Evolutionary conservation across 306 rosid genomes (phyloP), one percentile per base, ranked within the genome.

Genomic region (Amphicarpaea edgeworthii): DNA sequence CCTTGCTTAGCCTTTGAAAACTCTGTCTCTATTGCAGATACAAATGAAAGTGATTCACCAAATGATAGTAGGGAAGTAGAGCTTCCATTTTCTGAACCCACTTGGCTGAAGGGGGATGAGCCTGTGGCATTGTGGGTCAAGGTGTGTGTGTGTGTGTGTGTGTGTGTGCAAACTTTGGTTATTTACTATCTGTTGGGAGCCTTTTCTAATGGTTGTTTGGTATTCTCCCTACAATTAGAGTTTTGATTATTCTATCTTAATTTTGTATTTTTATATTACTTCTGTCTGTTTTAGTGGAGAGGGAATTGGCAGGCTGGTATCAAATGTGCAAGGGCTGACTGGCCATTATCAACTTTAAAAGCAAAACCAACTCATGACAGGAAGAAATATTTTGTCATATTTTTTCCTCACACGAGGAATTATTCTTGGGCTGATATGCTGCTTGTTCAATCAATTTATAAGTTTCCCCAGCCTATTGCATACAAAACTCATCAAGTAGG

Each of bases 271-370:
- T n/a, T n/a, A n/a, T n/a, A n/a, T n/a, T n/a, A n/a, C n/a, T n/a
- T n/a, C n/a, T n/a, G n/a, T n/a, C n/a, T n/a, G n/a, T n/a, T n/a
- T n/a, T n/a, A 92, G 97, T 90, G 97, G 92, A 85, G 90, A 75
- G 98, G 94, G 72, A 86, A 83, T 84, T 93, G 98, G 98, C 89
- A 91, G 80, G 91, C 91, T 15, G 94, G 96, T 50, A 90, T 93
- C 66, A 86, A 93, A 80, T 93, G 98, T 67, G 88, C 87, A 16
- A 87, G 87, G 82, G 96, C 85, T 55, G 97, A 93, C 79, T 28
- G 32, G 32, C 97, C 98, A 0, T 81, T 91, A 73, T 83, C 94
- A 58, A 88, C 91, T 68, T 77, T 91, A 83, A 93, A 73, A 85
- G 94, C 89, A 77, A 91, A 93, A 81, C 98, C 98, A 5, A 86